Evolutionary conservation across 495 filamentous ascomycete genomes (phyloP), one percentile per base, ranked within the genome.

Genomic region (Neohortaea acidophila): DNA sequence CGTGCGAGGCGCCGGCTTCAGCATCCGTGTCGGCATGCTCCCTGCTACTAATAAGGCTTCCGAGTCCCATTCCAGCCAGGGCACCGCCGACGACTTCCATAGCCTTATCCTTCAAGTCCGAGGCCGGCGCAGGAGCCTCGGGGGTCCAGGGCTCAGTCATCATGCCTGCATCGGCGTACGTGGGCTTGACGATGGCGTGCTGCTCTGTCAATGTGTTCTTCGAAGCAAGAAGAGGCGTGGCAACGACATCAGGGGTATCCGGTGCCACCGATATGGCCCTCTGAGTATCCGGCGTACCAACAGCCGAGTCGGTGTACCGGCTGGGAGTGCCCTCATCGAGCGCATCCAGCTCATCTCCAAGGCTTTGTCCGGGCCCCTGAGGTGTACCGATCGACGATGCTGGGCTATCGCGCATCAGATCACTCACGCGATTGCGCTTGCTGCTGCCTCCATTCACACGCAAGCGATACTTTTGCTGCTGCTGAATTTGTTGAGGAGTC

Each of bases 331-430:
- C 59, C 32, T 60, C 67, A 28, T 63, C 75, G 9, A 92, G 60
- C 39, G 84, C 77, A 14, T 75, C 84, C 30, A 97, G 69, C 52
- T 97, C 89, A 15, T 85, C 83, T 55, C 84, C 92, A 40, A 97
- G 61, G 52, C 79, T 94, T 60, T 94, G 81, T 2, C 72, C 73
- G 30, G 68, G 36, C 24, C 37, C 41, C 2, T 38, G 39, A n/a
- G 35, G 35, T 12, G 45, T 48, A n/a, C 45, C 45, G 7, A 14
- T 35, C 25, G 40, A 44, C 1, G 34, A 61, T 18, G 70, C 66
- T 59, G 65, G 38, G 60, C 52, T 29, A 51, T 60, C 48, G 60
- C 68, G 62, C 44, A 54, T 61, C 21, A 75, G 75, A 39, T 74
- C 63, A 21, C 63, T 65, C 2, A 63, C 55, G 36, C 64, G 70